Base-by-base conservation (phyloP, 805 yeast species). In the Sugiyamaella valdiviana region DNA sequence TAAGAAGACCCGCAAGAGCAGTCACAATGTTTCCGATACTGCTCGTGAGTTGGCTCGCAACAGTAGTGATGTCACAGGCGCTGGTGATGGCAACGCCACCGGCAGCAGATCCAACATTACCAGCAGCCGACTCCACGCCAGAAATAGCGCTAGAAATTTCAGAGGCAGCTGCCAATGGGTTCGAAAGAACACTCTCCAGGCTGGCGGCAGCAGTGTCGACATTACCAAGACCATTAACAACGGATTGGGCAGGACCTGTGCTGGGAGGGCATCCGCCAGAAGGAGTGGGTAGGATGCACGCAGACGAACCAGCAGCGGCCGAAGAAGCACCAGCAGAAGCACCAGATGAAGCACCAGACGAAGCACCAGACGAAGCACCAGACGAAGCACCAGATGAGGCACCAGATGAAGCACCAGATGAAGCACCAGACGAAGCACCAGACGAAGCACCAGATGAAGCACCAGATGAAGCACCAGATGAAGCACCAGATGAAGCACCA, bases 31-130 rank as follows among this genome's bases (percentile, higher is more conserved):
- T 32, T 12, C n/a, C 16, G 15, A 42, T 9, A 26, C 14, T 26
- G n/a, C 6, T 6, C 21, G 14, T 14, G 12, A 42, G 16, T 12
- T 17, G 36, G 16, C 10, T 4, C 3, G 44, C 36, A n/a, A 42
- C 12, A 17, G 17, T 36, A n/a, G 22, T 36, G n/a, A 42, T 17
- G 16, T 42, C 44, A 42, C 44, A 42, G 4, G 24, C 44, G n/a
- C 22, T 23, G 15, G 16, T n/a, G 37, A 10, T 16, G 36, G 16
- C 36, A 15, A 42, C 12, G 14, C 22, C 17, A 9, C 21, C 36
- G n/a, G 17, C 44, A 7, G 36, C 44, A 26, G 24, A n/a, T 3
- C 17, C 36, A 22, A 26, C 44, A 22, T 42, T 36, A n/a, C 19
- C 14, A 9, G 19, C 16, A 7, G 19, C 19, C 39, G 12, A 9